These are phyloP conservation scores for Cyberlindnera nakhonratchasimensis DNA, from an alignment of 805 yeast species.

Conservation along the genomic window DNA sequence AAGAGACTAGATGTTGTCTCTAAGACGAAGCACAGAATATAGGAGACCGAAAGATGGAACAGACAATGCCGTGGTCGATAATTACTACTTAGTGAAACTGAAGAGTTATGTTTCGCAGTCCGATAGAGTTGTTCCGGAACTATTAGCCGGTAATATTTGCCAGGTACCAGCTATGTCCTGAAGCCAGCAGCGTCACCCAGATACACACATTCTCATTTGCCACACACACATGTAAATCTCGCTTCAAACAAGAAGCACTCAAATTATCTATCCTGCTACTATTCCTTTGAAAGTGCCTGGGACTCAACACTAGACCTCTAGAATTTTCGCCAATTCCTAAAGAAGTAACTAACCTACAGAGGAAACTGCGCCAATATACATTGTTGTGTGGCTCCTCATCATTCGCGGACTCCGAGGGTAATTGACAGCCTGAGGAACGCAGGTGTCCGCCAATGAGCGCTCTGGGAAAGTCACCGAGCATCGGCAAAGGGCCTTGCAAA, in stretches of 20 bases:
- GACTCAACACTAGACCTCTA: too few species aligned
- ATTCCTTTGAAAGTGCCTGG: too few species aligned
- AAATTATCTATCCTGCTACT: background rate
- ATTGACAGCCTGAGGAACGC: conserved; percentile 8
- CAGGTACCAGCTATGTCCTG: too few species aligned
- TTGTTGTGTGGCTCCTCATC: too few species aligned
- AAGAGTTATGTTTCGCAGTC: background rate
- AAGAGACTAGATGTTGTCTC: background rate
- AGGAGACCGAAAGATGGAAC: background rate
- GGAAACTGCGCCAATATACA: too few species aligned
- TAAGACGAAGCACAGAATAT: background rate
- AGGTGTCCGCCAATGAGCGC: conserved; percentile 6
- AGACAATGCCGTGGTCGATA: background rate
- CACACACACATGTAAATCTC: background rate
- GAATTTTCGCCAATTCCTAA: too few species aligned
- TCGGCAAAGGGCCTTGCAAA: too few species aligned
- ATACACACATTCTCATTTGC: background rate
- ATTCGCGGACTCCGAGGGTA: conserved; percentile 1
- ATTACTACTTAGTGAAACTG: background rate
- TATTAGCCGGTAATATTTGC: background rate
- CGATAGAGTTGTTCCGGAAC: background rate
- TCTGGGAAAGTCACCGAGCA: conserved; percentile 10
- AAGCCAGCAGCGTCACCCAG: too few species aligned
- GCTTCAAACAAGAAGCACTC: too few species aligned
- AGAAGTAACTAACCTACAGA: too few species aligned